phyloP scores from a whole-genome alignment of 73 alveolate species.

The Breviolum minutum region DNA sequence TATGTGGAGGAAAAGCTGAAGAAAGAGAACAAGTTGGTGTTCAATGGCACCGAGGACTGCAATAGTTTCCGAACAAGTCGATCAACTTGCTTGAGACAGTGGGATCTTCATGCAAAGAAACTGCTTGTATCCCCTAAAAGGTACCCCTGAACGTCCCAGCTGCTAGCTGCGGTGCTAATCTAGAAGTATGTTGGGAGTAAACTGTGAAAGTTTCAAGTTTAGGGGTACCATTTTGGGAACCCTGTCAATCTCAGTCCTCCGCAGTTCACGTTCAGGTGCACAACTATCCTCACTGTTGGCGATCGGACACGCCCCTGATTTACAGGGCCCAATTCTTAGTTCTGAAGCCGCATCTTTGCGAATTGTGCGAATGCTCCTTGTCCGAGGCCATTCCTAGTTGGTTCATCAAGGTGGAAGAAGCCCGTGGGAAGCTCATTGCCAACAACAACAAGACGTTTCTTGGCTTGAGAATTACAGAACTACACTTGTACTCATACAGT shows the following conservation, averaged over 20 bases:
- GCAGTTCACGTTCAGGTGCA: constrained; percentile 95
- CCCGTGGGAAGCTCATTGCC: constrained; percentile 98
- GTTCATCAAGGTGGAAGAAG: constrained; percentile 99
- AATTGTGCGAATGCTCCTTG: no score
- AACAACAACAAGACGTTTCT: constrained; percentile 97
- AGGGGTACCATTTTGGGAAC: no score
- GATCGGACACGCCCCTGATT: constrained; percentile 99
- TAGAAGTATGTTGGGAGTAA: no score
- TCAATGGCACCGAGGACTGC: constrained; percentile 96
- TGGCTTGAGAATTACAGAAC: not conserved
- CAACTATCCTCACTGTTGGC: constrained; percentile 99
- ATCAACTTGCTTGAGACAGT: not conserved
- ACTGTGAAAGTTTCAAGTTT: no score
- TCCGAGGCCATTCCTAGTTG: constrained; percentile 97
- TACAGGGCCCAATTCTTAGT: constrained; percentile 97
- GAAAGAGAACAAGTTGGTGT: constrained; percentile 98
- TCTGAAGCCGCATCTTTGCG: not conserved
- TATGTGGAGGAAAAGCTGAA: constrained; percentile 97
- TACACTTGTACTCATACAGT: no score
- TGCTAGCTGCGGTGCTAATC: no score
- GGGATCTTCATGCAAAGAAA: not conserved
- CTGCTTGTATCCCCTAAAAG: not conserved
- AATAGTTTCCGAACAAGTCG: not conserved
- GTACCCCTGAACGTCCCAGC: no score
- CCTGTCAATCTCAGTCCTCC: no score